These are phyloP conservation scores for Sphaerulina vaccinii DNA, from an alignment of 2,329 filamentous ascomycete species.

Conservation along the genomic window DNA sequence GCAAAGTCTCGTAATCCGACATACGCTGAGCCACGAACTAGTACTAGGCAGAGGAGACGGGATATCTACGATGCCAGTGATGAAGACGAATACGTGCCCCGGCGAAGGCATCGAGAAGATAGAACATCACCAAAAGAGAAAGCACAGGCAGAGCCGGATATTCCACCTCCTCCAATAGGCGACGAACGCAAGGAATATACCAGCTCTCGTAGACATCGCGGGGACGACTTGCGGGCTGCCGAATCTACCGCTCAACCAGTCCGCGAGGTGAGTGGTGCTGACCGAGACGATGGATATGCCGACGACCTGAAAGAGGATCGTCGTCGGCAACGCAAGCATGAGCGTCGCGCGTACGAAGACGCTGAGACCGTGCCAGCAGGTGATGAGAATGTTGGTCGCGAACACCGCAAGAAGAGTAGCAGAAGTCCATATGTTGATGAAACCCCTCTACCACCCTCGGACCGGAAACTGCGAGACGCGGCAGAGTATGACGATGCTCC, in stretches of 20 bases:
- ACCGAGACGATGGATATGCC: conserved; percentile 9
- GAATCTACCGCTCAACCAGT: conserved; percentile 13
- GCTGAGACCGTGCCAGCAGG: neutral
- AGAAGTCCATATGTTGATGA: neutral
- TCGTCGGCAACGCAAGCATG: conserved; percentile 9
- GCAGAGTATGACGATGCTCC: neutral
- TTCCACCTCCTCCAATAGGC: conserved; percentile 28
- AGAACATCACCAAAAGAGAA: conserved; percentile 16
- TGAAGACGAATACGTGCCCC: conserved; percentile 27
- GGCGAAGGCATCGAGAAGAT: conserved; percentile 18
- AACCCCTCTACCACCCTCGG: neutral
- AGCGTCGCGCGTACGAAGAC: neutral
- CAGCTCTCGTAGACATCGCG: conserved; percentile 8
- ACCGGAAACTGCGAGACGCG: neutral
- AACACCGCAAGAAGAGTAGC: conserved; percentile 3
- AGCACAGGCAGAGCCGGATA: conserved; percentile 16
- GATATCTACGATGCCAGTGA: conserved; percentile 34
- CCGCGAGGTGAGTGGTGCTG: conserved; percentile 14
- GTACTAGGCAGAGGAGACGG: conserved; percentile 15
- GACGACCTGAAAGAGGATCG: conserved; percentile 10
- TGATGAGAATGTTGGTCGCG: neutral
- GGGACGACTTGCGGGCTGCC: conserved; percentile 14
- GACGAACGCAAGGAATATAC: conserved; percentile 22
- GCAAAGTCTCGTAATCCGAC: conserved; percentile 16
- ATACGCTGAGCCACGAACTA: conserved; percentile 20